Evolutionary conservation across 208 protist species (phyloP).

Genomic region (Trypanosoma cruzi): DNA sequence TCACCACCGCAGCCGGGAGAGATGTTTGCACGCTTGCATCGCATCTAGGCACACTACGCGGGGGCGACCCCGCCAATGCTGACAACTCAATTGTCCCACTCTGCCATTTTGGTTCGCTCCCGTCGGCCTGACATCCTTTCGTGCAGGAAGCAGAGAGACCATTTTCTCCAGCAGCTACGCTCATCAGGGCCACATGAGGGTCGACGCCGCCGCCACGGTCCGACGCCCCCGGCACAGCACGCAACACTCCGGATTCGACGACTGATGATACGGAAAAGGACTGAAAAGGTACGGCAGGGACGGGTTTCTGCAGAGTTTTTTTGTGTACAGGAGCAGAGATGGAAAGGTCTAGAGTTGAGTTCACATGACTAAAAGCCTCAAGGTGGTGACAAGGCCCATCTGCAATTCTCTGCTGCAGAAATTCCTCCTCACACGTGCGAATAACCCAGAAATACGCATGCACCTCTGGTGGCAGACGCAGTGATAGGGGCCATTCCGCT

Average conservation of each 20-base stretch:
- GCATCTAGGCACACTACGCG: background rate
- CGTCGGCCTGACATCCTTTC: background rate
- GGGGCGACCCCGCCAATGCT: background rate
- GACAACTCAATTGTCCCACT: background rate
- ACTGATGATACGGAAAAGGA: background rate
- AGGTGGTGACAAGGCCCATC: background rate
- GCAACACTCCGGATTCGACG: background rate
- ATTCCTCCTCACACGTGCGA: constrained; percentile 30
- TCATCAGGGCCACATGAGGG: background rate
- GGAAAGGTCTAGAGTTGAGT: background rate
- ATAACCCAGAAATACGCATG: constrained; percentile 26
- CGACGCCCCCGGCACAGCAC: background rate
- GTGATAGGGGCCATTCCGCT: constrained; percentile 29
- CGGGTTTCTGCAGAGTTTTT: background rate
- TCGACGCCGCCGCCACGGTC: background rate
- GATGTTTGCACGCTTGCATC: constrained; percentile 16
- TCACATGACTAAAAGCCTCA: background rate
- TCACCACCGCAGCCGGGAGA: background rate
- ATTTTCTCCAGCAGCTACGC: background rate
- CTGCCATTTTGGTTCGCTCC: background rate
- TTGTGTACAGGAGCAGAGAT: background rate
- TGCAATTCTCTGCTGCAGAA: constrained; percentile 10
- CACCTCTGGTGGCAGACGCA: constrained; percentile 45
- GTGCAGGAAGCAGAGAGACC: background rate
- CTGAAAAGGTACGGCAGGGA: background rate